phyloP scores from a whole-genome alignment of 164 flowering plant species.

The Magnolia changhungtana region DNA sequence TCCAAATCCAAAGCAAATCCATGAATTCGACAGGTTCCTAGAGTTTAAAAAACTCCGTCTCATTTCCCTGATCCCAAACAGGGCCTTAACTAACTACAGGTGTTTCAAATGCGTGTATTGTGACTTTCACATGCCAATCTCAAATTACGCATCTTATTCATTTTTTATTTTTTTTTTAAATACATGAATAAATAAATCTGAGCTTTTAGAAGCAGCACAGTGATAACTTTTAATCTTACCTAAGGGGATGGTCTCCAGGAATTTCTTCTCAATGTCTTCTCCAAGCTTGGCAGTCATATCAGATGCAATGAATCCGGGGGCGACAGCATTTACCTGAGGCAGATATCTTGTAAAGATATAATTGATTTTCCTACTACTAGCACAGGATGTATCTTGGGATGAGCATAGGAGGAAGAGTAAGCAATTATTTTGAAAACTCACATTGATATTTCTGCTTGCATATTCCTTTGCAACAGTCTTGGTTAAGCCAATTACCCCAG shows the following conservation, averaged over 20 bases:
- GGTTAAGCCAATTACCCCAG: conserved; percentile 95
- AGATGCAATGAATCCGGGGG: conserved; percentile 97
- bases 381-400: background rate
- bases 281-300: conserved; percentile 96
- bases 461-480: conserved; percentile 91
- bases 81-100: background rate
- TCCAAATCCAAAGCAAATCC: too few relatives aligned
- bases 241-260: conserved; percentile 72
- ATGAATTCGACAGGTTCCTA: too few relatives aligned
- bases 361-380: background rate
- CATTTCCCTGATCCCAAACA: too few relatives aligned
- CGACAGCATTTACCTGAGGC: conserved; percentile 84
- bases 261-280: conserved; percentile 76
- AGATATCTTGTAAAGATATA: background rate
- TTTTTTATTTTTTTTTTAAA: too few relatives aligned
- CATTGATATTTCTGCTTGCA: conserved; percentile 82
- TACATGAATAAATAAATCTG: background rate
- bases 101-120: background rate
- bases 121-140: background rate
- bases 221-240: conserved; percentile 39
- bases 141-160: background rate
- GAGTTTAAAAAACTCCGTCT: too few relatives aligned
- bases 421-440: conserved; percentile 25
- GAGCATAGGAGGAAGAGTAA: background rate
- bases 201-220: background rate